Evolutionary conservation across 2,329 filamentous ascomycete species (phyloP), one percentile per base, ranked within the genome.

Genomic region (Plenodomus biglobosus): DNA sequence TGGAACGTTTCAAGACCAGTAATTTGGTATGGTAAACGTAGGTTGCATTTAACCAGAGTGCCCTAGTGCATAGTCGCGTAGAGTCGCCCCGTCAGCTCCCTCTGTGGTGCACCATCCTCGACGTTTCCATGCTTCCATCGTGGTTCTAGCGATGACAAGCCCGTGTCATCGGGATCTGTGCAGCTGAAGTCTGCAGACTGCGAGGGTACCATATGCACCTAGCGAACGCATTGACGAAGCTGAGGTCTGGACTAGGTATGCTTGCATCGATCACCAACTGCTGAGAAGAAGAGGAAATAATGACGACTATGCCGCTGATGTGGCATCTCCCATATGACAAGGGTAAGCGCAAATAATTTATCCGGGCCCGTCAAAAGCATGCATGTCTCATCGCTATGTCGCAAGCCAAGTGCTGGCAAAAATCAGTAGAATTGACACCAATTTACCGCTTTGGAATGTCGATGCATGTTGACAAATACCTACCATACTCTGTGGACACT

Each of bases 81-180:
- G 27, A 18, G 41, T 50, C 22, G 46, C 48, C 48, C 53, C 46
- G 43, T 53, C 21, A 40, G 40, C 35, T 39, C 46, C 19, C 40
- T 40, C 48, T 22, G 40, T 39, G 38, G 18, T 41, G 30, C 27
- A 32, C 15, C 27, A 3, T 15, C 15, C 6, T 15, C 13, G 27
- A 37, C 16, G 13, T 37, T n/a, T 18, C 35, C 35, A 37, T 16
- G 18, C 45, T 57, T 59, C 53, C 48, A 53, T 36, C 51, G 46
- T 55, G 50, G 47, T 59, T 59, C 56, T 59, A 59, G 54, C 40
- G 53, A 54, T 57, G 48, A 55, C 44, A 32, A 40, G 52, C 38
- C 51, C 56, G 46, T 53, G 42, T 41, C 45, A 21, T 52, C 56
- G 56, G 56, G 43, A 44, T 22, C 52, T 38, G 45, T 57, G 43